A percentile compares a stretch with the other conserved stretches of the same genome.
phyloP scores from a whole-genome alignment of 331 rosid species.

The Quercus lobata region DNA sequence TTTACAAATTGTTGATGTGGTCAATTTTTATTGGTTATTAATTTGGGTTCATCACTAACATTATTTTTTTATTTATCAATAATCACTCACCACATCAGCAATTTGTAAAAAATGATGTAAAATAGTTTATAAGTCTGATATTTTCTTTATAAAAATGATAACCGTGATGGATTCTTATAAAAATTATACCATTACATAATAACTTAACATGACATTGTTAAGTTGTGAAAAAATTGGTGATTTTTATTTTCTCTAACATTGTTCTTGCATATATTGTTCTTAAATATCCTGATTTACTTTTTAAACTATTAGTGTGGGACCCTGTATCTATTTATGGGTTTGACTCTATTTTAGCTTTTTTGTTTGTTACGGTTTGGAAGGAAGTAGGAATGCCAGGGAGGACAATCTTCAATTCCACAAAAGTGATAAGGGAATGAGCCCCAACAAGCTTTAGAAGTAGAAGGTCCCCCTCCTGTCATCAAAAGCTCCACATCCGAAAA shows the following conservation, averaged over 20 bases:
- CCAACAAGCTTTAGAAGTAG: constrained; percentile 37
- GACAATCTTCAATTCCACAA: constrained; percentile 46
- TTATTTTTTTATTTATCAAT: too few species aligned
- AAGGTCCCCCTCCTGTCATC: constrained; percentile 65
- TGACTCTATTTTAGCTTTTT: constrained; percentile 7
- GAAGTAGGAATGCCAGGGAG: constrained; percentile 21
- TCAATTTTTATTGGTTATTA: too few species aligned
- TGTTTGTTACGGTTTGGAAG: constrained; percentile 13
- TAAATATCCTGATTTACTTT: not conserved
- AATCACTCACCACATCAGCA: too few species aligned
- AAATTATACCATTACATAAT: too few species aligned
- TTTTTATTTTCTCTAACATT: not conserved
- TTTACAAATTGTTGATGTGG: too few species aligned
- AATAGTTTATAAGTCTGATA: rapidly evolving
- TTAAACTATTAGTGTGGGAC: not conserved
- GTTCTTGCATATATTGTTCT: not conserved
- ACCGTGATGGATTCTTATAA: too few species aligned
- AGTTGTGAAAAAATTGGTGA: too few species aligned
- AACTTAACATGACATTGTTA: too few species aligned
- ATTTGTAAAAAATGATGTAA: too few species aligned
- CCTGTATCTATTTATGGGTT: not conserved
- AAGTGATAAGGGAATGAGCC: constrained; percentile 34
- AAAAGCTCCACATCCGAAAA: constrained; percentile 51
- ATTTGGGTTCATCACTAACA: too few species aligned
- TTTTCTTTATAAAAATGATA: too few species aligned